A percentile compares a stretch with the other conserved stretches of the same genome.
Conservation (phyloP, 192 early-diverging fungal species). For the Entomortierella parvispora region DNA sequence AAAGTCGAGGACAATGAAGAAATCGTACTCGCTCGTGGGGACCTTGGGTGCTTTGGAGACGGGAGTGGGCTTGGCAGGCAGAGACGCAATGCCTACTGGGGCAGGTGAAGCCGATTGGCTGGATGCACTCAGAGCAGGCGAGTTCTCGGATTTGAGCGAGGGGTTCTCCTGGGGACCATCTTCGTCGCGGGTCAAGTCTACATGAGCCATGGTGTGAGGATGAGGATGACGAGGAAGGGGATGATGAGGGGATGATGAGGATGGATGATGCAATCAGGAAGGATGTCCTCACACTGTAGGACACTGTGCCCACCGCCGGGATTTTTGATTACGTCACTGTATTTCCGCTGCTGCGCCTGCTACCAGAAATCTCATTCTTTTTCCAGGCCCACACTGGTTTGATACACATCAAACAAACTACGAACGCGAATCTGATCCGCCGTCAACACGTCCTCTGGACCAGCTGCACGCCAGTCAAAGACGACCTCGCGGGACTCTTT, state of each 20-base stretch:
- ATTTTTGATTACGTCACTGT: no score
- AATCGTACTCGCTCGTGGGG: slow-evolving; percentile 57
- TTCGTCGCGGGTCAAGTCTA: no score
- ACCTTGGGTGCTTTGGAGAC: slow-evolving; percentile 39
- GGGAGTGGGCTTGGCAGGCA: slow-evolving; percentile 25
- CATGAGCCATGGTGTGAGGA: background rate
- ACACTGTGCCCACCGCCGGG: no score
- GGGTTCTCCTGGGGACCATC: no score
- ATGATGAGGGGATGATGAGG: no score
- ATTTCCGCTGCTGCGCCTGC: no score
- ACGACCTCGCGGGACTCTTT: background rate
- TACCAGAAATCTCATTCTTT: no score
- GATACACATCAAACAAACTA: slow-evolving; percentile 6
- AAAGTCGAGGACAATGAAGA: slow-evolving; percentile 70
- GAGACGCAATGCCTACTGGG: slow-evolving; percentile 12
- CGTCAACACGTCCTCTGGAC: background rate
- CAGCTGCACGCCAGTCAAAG: slow-evolving; percentile 9
- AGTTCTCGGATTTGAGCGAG: background rate
- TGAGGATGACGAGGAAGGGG: background rate
- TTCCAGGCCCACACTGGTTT: no score
- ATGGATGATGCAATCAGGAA: no score
- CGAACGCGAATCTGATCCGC: slow-evolving; percentile 4
- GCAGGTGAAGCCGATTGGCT: slow-evolving; percentile 4
- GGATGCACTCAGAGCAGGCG: slow-evolving; percentile 1
- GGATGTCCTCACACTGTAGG: no score